These are phyloP conservation scores for Pelargonium australe DNA, from an alignment of 441 rosid species.

Conservation along the genomic window DNA sequence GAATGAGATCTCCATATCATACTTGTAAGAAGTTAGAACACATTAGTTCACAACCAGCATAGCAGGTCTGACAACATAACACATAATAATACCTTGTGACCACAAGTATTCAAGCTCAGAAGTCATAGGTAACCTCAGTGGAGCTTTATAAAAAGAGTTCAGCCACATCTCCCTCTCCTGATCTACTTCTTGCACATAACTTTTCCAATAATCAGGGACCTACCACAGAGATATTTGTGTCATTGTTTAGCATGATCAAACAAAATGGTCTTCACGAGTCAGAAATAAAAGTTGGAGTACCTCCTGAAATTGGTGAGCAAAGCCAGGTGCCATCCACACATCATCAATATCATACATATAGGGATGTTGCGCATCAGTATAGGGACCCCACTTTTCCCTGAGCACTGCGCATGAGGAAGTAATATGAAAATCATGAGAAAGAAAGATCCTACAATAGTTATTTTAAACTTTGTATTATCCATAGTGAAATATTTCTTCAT, in stretches of 20 bases:
- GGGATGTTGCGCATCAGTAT: conserved; percentile 82
- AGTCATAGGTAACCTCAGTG: conserved; percentile 84
- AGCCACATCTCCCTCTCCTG: conserved; percentile 89
- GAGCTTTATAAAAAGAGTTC: conserved; percentile 86
- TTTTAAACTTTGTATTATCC: too few species aligned
- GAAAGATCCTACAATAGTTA: not conserved
- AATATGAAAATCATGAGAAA: conserved; percentile 11
- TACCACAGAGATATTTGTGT: conserved; percentile 25
- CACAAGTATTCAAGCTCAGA: conserved; percentile 91
- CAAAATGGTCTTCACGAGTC: conserved; percentile 9
- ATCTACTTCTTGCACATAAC: conserved; percentile 75
- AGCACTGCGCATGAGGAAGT: conserved; percentile 46
- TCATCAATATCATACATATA: conserved; percentile 88
- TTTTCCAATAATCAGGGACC: conserved; percentile 93
- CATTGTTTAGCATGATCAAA: conserved; percentile 12
- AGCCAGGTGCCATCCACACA: conserved; percentile 97
- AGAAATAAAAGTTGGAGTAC: conserved; percentile 30
- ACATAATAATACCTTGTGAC: conserved; percentile 43
- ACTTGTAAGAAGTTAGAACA: too few species aligned
- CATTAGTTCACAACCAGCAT: too few species aligned
- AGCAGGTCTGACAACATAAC: too few species aligned
- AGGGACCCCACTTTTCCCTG: conserved; percentile 86
- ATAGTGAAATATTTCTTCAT: too few species aligned
- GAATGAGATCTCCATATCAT: too few species aligned
- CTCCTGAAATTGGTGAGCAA: conserved; percentile 79